Conservation (phyloP, 1,139 yeast species). For the Lodderomyces margitis region DNA sequence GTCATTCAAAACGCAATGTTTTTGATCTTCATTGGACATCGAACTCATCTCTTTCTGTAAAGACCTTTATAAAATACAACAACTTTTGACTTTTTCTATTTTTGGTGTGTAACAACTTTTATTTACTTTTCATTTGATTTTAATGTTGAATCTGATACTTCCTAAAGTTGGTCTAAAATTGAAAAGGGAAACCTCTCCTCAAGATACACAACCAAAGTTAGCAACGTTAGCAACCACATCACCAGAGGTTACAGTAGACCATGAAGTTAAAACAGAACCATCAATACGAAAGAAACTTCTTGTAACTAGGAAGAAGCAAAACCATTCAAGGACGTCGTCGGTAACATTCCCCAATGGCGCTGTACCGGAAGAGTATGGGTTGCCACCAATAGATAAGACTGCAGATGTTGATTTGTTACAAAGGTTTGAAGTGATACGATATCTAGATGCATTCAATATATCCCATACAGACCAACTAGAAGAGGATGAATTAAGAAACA, state of each 20-base stretch:
- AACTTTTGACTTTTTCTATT: too few species aligned
- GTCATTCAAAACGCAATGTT: not conserved
- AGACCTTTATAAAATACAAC: too few species aligned
- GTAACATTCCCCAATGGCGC: conserved; percentile 14
- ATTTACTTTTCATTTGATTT: too few species aligned
- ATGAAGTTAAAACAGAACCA: not conserved
- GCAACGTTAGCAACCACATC: not conserved
- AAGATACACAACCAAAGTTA: not conserved
- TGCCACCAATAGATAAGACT: conserved; percentile 11
- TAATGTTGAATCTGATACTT: not conserved
- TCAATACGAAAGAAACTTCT: not conserved
- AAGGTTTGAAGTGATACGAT: conserved; percentile 15
- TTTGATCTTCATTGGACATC: too few species aligned
- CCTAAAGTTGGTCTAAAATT: not conserved
- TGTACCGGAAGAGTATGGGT: conserved; percentile 14
- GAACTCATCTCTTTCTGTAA: too few species aligned
- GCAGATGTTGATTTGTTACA: conserved; percentile 12
- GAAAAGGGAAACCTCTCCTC: not conserved
- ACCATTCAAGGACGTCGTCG: conserved; percentile 8
- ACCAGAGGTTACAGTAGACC: not conserved
- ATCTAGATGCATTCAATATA: conserved; percentile 13
- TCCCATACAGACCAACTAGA: conserved; percentile 6
- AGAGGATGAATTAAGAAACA: conserved; percentile 8
- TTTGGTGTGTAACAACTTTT: too few species aligned
- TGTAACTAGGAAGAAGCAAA: not conserved